Percentiles rank a stretch among this genome's conserved stretches.
phyloP scores from a whole-genome alignment of 148 eudicot genomes.

The Vaccinium corymbosum region DNA sequence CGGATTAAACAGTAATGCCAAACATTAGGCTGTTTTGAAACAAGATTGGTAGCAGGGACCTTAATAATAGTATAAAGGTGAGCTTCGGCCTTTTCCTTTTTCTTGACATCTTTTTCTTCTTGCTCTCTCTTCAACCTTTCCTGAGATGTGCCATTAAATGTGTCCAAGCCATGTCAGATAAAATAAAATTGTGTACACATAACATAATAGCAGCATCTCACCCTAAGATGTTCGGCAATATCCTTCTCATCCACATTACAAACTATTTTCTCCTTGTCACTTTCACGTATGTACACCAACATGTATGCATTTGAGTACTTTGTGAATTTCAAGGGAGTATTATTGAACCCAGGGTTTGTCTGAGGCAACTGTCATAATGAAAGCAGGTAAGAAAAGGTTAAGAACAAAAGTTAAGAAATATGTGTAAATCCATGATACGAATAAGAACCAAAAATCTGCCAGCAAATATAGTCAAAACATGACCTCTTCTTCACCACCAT shows the following conservation, averaged over 20 bases:
- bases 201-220: conserved; percentile 27
- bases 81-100: conserved; percentile 91
- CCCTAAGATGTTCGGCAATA: conserved; percentile 90
- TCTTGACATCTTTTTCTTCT: conserved; percentile 90
- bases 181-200: background rate
- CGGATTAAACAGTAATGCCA: background rate
- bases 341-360: conserved; percentile 91
- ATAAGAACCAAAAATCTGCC: background rate
- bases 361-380: conserved; percentile 58
- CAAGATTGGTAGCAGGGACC: conserved; percentile 36
- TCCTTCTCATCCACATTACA: conserved; percentile 97
- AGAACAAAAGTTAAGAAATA: conserved; percentile 13
- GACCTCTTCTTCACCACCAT: conserved; percentile 99
- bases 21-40: background rate
- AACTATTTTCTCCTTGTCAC: conserved; percentile 87
- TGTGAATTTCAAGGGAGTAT: conserved; percentile 88
- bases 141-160: conserved; percentile 36
- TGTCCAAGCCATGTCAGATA: background rate
- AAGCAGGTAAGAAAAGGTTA: conserved; percentile 9
- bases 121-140: conserved; percentile 88
- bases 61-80: conserved; percentile 93
- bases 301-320: conserved; percentile 98
- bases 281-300: conserved; percentile 94
- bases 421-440: background rate
- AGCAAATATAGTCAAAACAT: background rate